phyloP scores from a whole-genome alignment of 768 basidiomycete genomes.

The Leccinum subtestaceum region DNA sequence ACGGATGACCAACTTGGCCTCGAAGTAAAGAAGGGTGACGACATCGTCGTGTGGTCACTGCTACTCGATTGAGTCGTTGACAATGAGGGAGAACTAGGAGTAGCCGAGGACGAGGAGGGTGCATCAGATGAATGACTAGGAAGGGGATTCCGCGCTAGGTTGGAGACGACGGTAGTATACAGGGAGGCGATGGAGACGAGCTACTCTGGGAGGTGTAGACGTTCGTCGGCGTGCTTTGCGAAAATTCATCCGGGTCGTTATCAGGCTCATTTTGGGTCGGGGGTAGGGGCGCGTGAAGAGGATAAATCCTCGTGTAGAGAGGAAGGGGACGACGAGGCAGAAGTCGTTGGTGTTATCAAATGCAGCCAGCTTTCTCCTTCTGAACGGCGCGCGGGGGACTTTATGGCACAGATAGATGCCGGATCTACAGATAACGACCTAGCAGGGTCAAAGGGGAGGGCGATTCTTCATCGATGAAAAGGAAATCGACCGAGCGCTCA shows the following conservation, averaged over 20 bases:
- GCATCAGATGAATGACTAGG: constrained; percentile 9
- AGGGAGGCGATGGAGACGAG: constrained; percentile 16
- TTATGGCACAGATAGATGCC: constrained; percentile 17
- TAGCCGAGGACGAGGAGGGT: constrained; percentile 9
- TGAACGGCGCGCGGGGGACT: constrained; percentile 13
- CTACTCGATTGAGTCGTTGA: constrained; percentile 16
- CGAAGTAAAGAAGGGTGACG: constrained; percentile 9
- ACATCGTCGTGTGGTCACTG: constrained; percentile 14
- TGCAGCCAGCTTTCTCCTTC: constrained; percentile 34
- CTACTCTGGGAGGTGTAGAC: constrained; percentile 8
- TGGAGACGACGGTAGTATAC: constrained; percentile 27
- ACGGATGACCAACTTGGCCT: constrained; percentile 24
- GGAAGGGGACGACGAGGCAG: constrained; percentile 23
- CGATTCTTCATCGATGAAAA: constrained; percentile 32
- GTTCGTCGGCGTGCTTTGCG: constrained; percentile 6
- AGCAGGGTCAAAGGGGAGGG: constrained; percentile 7
- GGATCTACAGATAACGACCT: constrained; percentile 12
- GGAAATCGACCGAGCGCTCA: constrained; percentile 46
- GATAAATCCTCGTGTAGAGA: constrained; percentile 26
- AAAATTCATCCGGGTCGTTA: constrained; percentile 3
- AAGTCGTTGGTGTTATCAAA: constrained; percentile 27
- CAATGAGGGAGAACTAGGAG: constrained; percentile 12
- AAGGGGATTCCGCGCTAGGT: constrained; percentile 15
- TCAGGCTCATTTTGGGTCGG: constrained; percentile 17
- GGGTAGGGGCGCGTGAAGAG: constrained; percentile 18